phyloP scores from a whole-genome alignment of 495 filamentous ascomycete species.

The Penicillium cinerascens region DNA sequence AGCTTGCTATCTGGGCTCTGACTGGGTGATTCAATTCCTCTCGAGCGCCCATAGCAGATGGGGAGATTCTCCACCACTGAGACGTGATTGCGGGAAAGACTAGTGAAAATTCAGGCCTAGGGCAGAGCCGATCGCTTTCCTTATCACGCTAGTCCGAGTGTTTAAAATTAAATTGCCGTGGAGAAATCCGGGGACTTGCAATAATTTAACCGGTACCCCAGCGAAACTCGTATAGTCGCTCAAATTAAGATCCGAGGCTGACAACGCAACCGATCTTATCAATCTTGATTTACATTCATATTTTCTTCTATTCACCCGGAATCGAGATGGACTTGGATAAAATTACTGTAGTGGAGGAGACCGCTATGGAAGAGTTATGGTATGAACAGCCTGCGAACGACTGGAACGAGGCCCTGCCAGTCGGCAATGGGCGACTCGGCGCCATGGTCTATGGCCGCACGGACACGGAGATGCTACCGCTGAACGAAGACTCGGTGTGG shows the following conservation, averaged over 20 bases:
- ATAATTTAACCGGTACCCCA: conserved; percentile 6
- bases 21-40: background rate
- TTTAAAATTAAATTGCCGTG: background rate
- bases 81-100: conserved; percentile 8
- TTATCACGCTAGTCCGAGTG: background rate
- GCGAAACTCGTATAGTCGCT: background rate
- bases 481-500: conserved; percentile 56
- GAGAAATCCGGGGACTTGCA: background rate
- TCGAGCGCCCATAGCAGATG: background rate
- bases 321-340: too few relatives aligned
- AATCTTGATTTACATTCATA: background rate
- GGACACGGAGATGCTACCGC: conserved; percentile 41
- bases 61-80: conserved; percentile 21
- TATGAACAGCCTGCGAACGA: conserved; percentile 21
- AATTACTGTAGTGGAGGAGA: background rate
- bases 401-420: conserved; percentile 33
- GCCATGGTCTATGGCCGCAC: conserved; percentile 48
- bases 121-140: background rate
- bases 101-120: too few relatives aligned
- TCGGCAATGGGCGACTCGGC: conserved; percentile 54
- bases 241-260: background rate
- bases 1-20: background rate
- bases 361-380: conserved; percentile 29
- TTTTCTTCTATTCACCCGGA: background rate
- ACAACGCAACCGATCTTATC: background rate